phyloP scores from a whole-genome alignment of 768 basidiomycete species.

The Boletus edulis region DNA sequence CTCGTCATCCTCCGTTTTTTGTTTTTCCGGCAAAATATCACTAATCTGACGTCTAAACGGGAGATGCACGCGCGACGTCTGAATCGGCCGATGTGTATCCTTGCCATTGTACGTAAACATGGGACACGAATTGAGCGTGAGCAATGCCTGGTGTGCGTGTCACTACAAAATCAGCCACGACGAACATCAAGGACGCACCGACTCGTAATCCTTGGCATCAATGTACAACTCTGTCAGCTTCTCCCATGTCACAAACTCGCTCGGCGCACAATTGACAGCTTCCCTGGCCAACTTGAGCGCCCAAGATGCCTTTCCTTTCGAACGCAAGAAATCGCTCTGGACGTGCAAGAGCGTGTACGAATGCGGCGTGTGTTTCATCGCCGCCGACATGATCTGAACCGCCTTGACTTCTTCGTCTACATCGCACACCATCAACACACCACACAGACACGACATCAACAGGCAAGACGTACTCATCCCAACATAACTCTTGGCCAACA shows the following conservation, averaged over 20 bases:
- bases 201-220: constrained; percentile 83
- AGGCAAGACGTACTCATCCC: constrained; percentile 82
- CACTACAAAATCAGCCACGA: not conserved
- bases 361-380: constrained; percentile 83
- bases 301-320: constrained; percentile 84
- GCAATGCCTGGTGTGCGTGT: constrained; percentile 50
- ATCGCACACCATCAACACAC: not conserved
- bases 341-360: constrained; percentile 93
- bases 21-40: constrained; percentile 85
- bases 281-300: constrained; percentile 89
- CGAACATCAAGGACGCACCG: constrained; percentile 29
- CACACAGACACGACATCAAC: not conserved
- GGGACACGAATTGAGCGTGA: constrained; percentile 97
- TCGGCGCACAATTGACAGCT: constrained; percentile 97
- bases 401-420: constrained; percentile 98
- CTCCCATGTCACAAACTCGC: constrained; percentile 99
- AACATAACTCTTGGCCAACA: constrained; percentile 87
- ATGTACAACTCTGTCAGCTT: constrained; percentile 95
- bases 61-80: constrained; percentile 77
- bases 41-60: constrained; percentile 84
- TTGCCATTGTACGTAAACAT: constrained; percentile 99
- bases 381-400: constrained; percentile 85
- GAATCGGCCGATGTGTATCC: constrained; percentile 83
- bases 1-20: constrained; percentile 82
- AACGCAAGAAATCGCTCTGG: constrained; percentile 90